Evolutionary conservation across 2,329 filamentous ascomycete genomes (phyloP), one percentile per base, ranked within the genome.

Genomic region (Diaporthe helianthi): DNA sequence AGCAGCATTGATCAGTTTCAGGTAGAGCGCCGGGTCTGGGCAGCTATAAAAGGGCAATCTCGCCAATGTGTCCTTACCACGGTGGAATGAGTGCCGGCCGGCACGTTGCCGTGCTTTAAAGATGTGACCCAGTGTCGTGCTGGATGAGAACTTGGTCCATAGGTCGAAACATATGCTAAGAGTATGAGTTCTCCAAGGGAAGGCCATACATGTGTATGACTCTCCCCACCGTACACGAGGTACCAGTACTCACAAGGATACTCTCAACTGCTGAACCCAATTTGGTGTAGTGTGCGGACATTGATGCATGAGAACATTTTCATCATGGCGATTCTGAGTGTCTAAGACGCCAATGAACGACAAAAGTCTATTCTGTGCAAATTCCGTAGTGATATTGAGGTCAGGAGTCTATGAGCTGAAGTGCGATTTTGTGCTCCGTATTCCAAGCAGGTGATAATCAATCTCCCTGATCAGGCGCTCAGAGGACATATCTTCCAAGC

Each of bases 351-450:
- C 29, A 15, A 54, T 54, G 2, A 15, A 31, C 10, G 52, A 29
- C 29, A 10, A 54, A 2, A 19, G 29, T 19, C 52, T 9, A 2
- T 3, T 0, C 5, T 10, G 22, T n/a, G 52, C 52, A 31, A 7
- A 54, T 1, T 13, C 4, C 19, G 36, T 36, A 5, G 29, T 29
- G 36, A 10, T 36, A 2, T 36, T 1, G 2, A 54, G 31, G 15
- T 54, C 51, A 2, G 29, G 19, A 1, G 52, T 54, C 52, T 29
- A 54, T 2, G 29, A 54, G 17, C 52, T 54, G 52, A 54, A 54
- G 4, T 13, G 29, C 7, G 52, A 36, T 5, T 8, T 8, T 4
- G 1, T 8, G 4, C 17, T 10, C 12, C 13, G 3, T 2, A 0
- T 15, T 26, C 52, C 8, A 5, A 12, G 1, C 1, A 33, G 52